Evolutionary conservation across 257 asterid species (phyloP).

Genomic region (Echium plantagineum): DNA sequence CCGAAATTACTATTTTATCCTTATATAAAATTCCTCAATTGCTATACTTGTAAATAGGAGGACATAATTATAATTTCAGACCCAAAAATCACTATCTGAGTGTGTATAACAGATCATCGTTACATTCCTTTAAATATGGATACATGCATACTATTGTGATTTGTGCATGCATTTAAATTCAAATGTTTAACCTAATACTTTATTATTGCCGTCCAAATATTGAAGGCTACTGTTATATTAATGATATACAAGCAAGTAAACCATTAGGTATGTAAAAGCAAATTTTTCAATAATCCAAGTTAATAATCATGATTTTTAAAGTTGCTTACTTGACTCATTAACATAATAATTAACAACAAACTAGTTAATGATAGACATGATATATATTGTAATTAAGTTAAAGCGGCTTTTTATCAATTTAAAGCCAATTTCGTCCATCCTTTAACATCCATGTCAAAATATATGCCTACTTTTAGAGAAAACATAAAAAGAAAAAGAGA

Average conservation of each 20-base stretch:
- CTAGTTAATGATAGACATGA: conserved; percentile 3
- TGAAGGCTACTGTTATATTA: too few relatives aligned
- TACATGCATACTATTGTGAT: too few relatives aligned
- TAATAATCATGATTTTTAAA: conserved; percentile 7
- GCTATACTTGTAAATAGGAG: too few relatives aligned
- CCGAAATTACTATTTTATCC: too few relatives aligned
- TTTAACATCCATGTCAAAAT: not conserved
- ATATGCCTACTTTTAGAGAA: not conserved
- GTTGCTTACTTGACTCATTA: conserved; percentile 10
- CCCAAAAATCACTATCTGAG: too few relatives aligned
- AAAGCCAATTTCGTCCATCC: conserved; percentile 5
- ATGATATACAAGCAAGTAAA: too few relatives aligned
- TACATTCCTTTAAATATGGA: not conserved
- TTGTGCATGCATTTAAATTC: too few relatives aligned
- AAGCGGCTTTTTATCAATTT: conserved; percentile 14
- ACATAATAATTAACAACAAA: not conserved
- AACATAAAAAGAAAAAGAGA: not conserved
- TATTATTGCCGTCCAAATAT: too few relatives aligned
- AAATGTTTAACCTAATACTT: too few relatives aligned
- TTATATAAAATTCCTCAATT: too few relatives aligned
- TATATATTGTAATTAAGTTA: not conserved
- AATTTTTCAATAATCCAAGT: conserved; percentile 1
- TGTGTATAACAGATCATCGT: too few relatives aligned
- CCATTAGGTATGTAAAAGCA: not conserved
- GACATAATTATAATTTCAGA: too few relatives aligned